phyloP scores from a whole-genome alignment of 176 grass and related monocot species.

The Oryza punctata region DNA sequence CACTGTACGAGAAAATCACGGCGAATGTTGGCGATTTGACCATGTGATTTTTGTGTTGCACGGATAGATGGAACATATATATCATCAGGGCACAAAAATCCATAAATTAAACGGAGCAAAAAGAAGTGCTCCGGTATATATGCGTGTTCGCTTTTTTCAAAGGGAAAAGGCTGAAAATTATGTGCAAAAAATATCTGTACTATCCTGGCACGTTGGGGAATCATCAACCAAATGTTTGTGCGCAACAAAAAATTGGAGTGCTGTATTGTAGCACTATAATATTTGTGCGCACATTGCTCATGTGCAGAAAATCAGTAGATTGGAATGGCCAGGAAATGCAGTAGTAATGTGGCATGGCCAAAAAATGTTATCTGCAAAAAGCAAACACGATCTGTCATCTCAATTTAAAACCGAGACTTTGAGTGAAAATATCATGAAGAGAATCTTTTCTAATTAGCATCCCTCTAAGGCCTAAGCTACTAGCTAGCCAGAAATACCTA shows the following conservation, averaged over 20 bases:
- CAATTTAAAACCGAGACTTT: no score
- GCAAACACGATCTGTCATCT: no score
- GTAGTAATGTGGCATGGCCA: no score
- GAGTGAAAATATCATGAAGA: no score
- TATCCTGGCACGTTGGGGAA: neutral
- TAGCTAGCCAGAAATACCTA: no score
- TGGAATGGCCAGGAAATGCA: neutral
- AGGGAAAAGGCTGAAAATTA: neutral
- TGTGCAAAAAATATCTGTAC: conserved; percentile 9
- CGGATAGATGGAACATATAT: neutral
- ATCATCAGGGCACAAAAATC: neutral
- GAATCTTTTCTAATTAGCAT: no score
- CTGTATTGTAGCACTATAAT: neutral
- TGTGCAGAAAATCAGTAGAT: neutral
- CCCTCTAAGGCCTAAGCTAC: no score
- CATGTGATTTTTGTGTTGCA: neutral
- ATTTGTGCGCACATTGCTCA: neutral
- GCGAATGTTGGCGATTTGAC: neutral
- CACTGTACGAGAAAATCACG: neutral
- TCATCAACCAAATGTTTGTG: neutral
- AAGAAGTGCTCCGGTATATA: neutral
- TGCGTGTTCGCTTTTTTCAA: neutral
- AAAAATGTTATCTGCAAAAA: no score
- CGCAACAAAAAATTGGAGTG: neutral
- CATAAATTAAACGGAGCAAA: neutral